Conservation (phyloP, 257 asterid species). For the Echium plantagineum region DNA sequence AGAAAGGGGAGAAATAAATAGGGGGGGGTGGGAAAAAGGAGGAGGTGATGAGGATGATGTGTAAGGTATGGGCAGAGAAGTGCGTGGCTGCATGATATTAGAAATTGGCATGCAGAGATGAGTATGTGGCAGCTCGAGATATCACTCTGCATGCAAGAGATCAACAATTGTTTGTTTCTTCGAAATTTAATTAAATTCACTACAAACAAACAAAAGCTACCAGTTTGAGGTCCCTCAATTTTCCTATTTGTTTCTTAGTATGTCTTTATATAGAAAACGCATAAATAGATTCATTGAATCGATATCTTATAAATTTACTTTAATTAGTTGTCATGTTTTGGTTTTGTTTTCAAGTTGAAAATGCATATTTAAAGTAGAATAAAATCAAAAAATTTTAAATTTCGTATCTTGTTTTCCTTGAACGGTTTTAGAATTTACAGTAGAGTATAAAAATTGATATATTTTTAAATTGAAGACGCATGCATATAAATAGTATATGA, state of each 20-base stretch:
- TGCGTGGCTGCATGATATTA: constrained; percentile 77
- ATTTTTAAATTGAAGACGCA: too few relatives aligned
- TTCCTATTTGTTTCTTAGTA: not conserved
- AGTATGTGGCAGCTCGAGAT: constrained; percentile 70
- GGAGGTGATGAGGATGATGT: constrained; percentile 47
- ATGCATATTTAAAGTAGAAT: too few relatives aligned
- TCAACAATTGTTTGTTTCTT: constrained; percentile 1
- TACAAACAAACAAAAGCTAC: constrained; percentile 27
- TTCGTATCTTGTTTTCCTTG: too few relatives aligned
- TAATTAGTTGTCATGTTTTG: too few relatives aligned
- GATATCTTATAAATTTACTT: too few relatives aligned
- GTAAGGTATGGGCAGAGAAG: constrained; percentile 51
- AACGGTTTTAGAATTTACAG: too few relatives aligned
- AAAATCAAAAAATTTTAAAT: too few relatives aligned
- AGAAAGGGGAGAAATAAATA: not conserved
- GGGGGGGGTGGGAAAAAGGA: not conserved
- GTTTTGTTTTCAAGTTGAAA: too few relatives aligned
- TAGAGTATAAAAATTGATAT: too few relatives aligned
- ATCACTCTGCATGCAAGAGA: constrained; percentile 46
- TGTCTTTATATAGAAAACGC: not conserved
- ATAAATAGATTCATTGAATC: too few relatives aligned
- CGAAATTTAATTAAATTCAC: constrained; percentile 19
- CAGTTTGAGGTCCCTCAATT: not conserved
- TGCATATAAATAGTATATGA: too few relatives aligned
- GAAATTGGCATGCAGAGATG: constrained; percentile 47